Conservation (phyloP, 2,329 filamentous ascomycete species). For the Endoconidiophora polonica region DNA sequence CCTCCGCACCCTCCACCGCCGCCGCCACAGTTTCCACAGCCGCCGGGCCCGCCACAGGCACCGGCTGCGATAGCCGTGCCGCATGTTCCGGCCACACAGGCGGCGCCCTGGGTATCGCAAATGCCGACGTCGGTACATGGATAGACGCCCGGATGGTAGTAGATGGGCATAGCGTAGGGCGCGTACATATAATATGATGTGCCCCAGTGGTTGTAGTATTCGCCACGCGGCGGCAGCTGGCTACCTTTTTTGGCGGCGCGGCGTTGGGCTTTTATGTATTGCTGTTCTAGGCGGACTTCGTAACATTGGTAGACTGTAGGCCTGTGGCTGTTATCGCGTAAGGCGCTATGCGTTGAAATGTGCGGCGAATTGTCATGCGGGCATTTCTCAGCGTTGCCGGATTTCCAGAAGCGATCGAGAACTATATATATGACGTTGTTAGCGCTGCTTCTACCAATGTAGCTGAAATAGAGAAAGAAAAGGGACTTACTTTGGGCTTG, state of each 20-base stretch:
- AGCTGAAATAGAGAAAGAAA: neutral
- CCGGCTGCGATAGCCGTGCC: conserved; percentile 27
- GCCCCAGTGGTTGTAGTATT: conserved; percentile 39
- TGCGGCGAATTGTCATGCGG: conserved; percentile 45
- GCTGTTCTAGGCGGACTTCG: conserved; percentile 28
- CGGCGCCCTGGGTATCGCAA: conserved; percentile 14
- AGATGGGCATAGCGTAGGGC: conserved; percentile 28
- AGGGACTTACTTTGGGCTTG: conserved; percentile 25
- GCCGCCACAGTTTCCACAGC: conserved; percentile 17
- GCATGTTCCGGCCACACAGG: conserved; percentile 31
- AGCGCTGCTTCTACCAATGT: neutral
- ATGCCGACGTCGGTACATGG: conserved; percentile 26
- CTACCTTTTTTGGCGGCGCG: conserved; percentile 34
- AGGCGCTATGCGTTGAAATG: conserved; percentile 57
- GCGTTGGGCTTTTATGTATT: conserved; percentile 37
- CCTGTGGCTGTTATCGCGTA: conserved; percentile 20
- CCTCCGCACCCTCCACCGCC: conserved; percentile 13
- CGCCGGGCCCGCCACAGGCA: conserved; percentile 26
- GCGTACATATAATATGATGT: conserved; percentile 33
- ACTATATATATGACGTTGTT: conserved; percentile 10
- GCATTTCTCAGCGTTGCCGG: conserved; percentile 32
- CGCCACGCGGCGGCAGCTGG: conserved; percentile 28
- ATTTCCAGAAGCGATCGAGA: conserved; percentile 28
- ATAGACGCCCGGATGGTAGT: conserved; percentile 29
- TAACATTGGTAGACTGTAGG: conserved; percentile 14